Evolutionary conservation across 768 basidiomycete genomes (phyloP), one percentile per base, ranked within the genome.

Genomic region (Termitomyces sp.): DNA sequence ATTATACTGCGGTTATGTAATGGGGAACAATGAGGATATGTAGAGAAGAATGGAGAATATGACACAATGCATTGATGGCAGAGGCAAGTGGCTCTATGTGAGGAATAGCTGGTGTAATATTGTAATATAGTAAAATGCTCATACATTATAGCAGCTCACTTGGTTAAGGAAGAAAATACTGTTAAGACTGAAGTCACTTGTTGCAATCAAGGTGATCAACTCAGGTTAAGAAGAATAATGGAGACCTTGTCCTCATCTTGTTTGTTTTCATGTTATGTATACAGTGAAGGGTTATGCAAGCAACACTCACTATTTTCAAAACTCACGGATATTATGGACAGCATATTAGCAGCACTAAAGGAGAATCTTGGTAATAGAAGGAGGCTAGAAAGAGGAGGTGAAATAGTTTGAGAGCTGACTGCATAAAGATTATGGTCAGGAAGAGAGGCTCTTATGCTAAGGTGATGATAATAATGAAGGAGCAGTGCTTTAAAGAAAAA

Each of bases 321-420:
- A 49, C 74, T 73, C 13, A 79, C 77, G 16, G 83, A 82, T 18
- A 75, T 68, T 61, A 79, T 75, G 3, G 81, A 75, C 0, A 80
- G 74, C 3, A 78, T 78, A 51, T 74, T 81, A 29, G 85, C 81
- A 9, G 79, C 77, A 57, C 85, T 85, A 61, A 87, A 87, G 47
- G 82, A 82, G 73, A 83, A 87, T 55, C 78, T 80, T 39, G 83
- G 83, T 5, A 77, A 76, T 2, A 85, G 85, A 18, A 87, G 73
- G 5, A 85, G 85, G 2, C 85, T 85, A 8, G 83, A 71, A 59
- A 83, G 69, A 57, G 75, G 75, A 46, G 77, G 68, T 10, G 72
- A 69, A 31, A 80, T 63, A 10, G 75, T 64, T 37, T 84, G 79
- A 6, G 81, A 74, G 29, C 78, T 73, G 55, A 82, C 66, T 6